Evolutionary conservation across 495 filamentous ascomycete genomes (phyloP).

Genomic region (Lophiostoma macrostomum): DNA sequence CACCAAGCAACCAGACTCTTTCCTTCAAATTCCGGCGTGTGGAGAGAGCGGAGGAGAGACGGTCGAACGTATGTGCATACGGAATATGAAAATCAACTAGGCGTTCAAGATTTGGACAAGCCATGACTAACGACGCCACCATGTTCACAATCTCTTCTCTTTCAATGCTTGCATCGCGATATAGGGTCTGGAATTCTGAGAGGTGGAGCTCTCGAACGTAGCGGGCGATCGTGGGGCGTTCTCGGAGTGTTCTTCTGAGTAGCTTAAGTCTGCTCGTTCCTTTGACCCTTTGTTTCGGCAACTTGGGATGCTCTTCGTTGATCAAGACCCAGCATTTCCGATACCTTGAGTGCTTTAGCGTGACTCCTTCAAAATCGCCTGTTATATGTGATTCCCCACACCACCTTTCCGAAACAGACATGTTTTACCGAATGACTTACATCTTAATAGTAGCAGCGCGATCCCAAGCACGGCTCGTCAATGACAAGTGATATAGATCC

Average conservation of each 20-base stretch:
- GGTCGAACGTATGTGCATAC: conserved; percentile 70
- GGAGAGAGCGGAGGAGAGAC: conserved; percentile 73
- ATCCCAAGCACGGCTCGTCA: conserved; percentile 66
- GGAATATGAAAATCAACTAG: conserved; percentile 67
- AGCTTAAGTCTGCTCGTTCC: conserved; percentile 68
- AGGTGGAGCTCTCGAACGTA: conserved; percentile 73
- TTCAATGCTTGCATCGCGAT: conserved; percentile 44
- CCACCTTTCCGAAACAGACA: too few species aligned
- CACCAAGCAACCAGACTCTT: conserved; percentile 68
- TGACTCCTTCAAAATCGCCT: too few species aligned
- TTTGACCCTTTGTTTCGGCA: conserved; percentile 61
- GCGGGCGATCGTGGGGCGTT: conserved; percentile 65
- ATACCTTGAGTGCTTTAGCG: conserved; percentile 54
- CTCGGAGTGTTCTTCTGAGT: conserved; percentile 71
- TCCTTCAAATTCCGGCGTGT: conserved; percentile 71
- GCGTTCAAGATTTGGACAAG: conserved; percentile 79
- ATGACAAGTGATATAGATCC: conserved; percentile 64
- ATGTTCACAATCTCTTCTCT: conserved; percentile 65
- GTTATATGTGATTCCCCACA: too few species aligned
- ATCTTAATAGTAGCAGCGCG: conserved; percentile 61
- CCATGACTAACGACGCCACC: conserved; percentile 78
- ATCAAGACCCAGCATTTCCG: conserved; percentile 67
- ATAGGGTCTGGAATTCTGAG: conserved; percentile 54
- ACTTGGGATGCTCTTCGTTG: conserved; percentile 62
- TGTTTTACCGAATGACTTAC: conserved; percentile 48